These are phyloP conservation scores for Beauveria sp. DNA, from an alignment of 2,329 filamentous ascomycete genomes.

Conservation along the genomic window DNA sequence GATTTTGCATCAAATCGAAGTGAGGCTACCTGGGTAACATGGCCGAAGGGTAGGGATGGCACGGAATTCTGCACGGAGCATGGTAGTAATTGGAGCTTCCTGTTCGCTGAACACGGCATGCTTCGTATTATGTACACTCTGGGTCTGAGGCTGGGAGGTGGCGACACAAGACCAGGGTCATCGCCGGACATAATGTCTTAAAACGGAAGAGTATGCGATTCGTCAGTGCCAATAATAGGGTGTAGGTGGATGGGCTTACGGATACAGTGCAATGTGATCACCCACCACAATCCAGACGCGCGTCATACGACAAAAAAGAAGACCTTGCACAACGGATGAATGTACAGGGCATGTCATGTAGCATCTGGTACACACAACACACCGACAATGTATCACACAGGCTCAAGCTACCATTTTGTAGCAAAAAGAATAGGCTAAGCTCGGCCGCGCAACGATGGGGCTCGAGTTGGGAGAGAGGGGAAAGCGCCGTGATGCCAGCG, in stretches of 20 bases:
- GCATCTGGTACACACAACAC: not conserved
- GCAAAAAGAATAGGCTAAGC: not conserved
- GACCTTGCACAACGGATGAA: not conserved
- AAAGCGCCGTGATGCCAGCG: not conserved
- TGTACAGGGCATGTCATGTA: not conserved
- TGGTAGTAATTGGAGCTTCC: not conserved
- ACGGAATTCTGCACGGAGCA: not conserved
- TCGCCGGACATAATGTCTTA: not conserved
- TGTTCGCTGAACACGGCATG: not conserved
- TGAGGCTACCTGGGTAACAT: not conserved
- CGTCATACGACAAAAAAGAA: not conserved
- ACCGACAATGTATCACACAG: not conserved
- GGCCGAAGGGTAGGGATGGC: not conserved
- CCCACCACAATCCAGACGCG: not conserved
- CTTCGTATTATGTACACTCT: not conserved
- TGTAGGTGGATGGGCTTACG: not conserved
- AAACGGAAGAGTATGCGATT: slow-evolving; percentile 11
- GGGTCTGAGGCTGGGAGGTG: not conserved
- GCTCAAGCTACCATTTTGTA: not conserved
- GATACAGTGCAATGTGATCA: not conserved
- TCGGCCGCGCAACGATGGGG: not conserved
- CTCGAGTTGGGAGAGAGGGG: not conserved
- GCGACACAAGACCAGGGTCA: not conserved
- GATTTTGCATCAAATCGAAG: not conserved
- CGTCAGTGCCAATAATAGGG: not conserved